Evolutionary conservation across 257 asterid species (phyloP), one percentile per base, ranked within the genome.

Genomic region (Nemophila menziesii): DNA sequence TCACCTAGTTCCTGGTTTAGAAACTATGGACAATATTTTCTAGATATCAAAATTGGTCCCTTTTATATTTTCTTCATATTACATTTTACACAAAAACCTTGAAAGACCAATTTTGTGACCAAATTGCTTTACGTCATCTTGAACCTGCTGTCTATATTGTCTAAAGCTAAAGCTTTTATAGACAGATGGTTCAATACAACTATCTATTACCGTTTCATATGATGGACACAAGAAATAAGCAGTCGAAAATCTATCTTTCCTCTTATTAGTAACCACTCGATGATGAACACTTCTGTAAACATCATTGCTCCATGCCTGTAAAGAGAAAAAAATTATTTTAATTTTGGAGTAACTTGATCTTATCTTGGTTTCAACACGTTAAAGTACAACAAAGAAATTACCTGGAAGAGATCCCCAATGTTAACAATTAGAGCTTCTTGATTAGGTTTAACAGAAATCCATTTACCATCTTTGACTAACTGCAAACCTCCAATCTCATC

Each of bases 281-380:
- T 89, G 98, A 39, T 84, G 79, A 4, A 84, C 95, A 42, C 98
- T 89, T 58, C 58, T 80, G 18, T 89, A 89, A 10, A 66, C 69
- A 0, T 80, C 71, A 52, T 89, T 89, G 73, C 98, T 89, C 98
- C 98, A 89, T 11, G 95, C 98, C 98, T 87, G 71, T 71, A 62
- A 19, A 8, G 8, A 19, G 7, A 54, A 33, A 6, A 44, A 11
- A 9, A 41, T 0, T 18, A 5, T 33, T 17, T 21, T 5, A 1
- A 44, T 4, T 5, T 4, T 5, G 37, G n/a, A 8, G 3, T n/a
- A 16, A 4, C 3, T 16, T 22, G 5, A 0, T 7, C 22, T 9
- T 7, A 16, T 21, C 11, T 10, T 22, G 33, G n/a, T 5, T 15
- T 16, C 10, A 4, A 10, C 10, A 26, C 10, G 10, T 26, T 4